These are phyloP conservation scores for Candida hungchunana DNA, from an alignment of 805 yeast genomes.

Conservation along the genomic window DNA sequence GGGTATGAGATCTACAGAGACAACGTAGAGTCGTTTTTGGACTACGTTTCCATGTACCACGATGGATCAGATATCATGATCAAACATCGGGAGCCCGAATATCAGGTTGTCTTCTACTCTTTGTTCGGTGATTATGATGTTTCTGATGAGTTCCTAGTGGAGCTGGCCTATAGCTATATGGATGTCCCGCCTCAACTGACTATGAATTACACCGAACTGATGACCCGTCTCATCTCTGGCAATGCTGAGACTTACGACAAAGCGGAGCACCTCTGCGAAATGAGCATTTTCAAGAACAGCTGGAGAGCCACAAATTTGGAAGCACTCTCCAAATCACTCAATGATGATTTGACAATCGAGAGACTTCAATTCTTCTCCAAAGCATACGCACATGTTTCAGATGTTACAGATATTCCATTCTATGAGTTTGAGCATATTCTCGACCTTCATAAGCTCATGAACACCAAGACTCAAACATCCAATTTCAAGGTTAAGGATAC, in stretches of 20 bases:
- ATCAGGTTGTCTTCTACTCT: slow-evolving; percentile 24
- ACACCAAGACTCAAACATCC: not conserved
- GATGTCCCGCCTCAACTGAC: slow-evolving; percentile 9
- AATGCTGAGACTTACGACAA: slow-evolving; percentile 18
- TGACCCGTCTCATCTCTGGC: slow-evolving; percentile 25
- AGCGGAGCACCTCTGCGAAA: slow-evolving; percentile 20
- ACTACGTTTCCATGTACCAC: slow-evolving; percentile 28
- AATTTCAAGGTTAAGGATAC: slow-evolving; percentile 30
- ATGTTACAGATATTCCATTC: slow-evolving; percentile 9
- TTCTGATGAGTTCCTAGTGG: slow-evolving; percentile 25
- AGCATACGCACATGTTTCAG: slow-evolving; percentile 19
- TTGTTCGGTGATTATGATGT: slow-evolving; percentile 20
- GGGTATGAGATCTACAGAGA: slow-evolving; percentile 32
- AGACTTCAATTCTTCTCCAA: slow-evolving; percentile 29
- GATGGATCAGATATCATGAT: slow-evolving; percentile 3
- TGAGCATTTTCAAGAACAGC: slow-evolving; percentile 26
- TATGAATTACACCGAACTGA: slow-evolving; percentile 20
- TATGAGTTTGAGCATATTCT: slow-evolving; percentile 15
- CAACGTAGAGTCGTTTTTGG: slow-evolving; percentile 37
- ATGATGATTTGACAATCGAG: slow-evolving; percentile 19
- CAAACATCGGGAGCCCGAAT: slow-evolving; percentile 14
- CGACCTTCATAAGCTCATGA: slow-evolving; percentile 6
- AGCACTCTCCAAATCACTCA: slow-evolving; percentile 16
- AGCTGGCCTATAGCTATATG: slow-evolving; percentile 24
- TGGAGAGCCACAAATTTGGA: slow-evolving; percentile 25